Percentiles rank a stretch among this genome's conserved stretches.
Evolutionary conservation across 768 basidiomycete species (phyloP).

Genomic region (Hericium coralloides): DNA sequence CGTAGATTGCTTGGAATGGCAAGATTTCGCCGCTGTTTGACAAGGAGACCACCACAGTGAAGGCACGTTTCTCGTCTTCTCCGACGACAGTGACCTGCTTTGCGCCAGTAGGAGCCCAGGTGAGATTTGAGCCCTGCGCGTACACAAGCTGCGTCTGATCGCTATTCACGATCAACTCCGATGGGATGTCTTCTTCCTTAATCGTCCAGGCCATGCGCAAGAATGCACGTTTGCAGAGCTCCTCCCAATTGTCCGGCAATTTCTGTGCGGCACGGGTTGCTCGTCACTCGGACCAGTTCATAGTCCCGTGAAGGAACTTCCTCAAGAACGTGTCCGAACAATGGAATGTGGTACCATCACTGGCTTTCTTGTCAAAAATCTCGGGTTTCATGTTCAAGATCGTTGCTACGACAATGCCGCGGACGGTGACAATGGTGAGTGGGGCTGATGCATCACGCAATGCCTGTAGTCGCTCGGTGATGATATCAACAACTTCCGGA

Average conservation of each 20-base stretch:
- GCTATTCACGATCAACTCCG: slow-evolving; percentile 22
- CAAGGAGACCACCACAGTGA: slow-evolving; percentile 28
- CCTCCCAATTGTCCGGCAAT: slow-evolving; percentile 22
- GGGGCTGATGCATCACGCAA: neutral
- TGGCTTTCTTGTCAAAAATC: slow-evolving; percentile 18
- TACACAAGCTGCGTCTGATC: slow-evolving; percentile 29
- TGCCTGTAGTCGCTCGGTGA: neutral
- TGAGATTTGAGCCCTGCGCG: slow-evolving; percentile 18
- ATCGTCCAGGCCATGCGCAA: slow-evolving; percentile 20
- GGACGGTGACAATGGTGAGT: slow-evolving; percentile 15
- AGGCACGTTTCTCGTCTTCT: slow-evolving; percentile 32
- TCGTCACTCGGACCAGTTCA: slow-evolving; percentile 21
- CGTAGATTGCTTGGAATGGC: slow-evolving; percentile 31
- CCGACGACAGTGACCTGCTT: slow-evolving; percentile 29
- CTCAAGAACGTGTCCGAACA: slow-evolving; percentile 21
- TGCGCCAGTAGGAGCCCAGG: slow-evolving; percentile 21
- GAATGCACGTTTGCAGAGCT: slow-evolving; percentile 10
- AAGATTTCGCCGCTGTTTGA: slow-evolving; percentile 23
- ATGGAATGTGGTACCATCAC: slow-evolving; percentile 21
- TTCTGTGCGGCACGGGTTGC: slow-evolving; percentile 29
- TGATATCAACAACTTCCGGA: neutral
- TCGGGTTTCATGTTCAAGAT: slow-evolving; percentile 18
- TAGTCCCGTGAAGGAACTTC: slow-evolving; percentile 12
- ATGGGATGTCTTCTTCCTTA: slow-evolving; percentile 19
- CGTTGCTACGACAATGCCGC: slow-evolving; percentile 23